These are phyloP conservation scores for Aspergillus ustus DNA, from an alignment of 2,329 filamentous ascomycete species.

Conservation along the genomic window DNA sequence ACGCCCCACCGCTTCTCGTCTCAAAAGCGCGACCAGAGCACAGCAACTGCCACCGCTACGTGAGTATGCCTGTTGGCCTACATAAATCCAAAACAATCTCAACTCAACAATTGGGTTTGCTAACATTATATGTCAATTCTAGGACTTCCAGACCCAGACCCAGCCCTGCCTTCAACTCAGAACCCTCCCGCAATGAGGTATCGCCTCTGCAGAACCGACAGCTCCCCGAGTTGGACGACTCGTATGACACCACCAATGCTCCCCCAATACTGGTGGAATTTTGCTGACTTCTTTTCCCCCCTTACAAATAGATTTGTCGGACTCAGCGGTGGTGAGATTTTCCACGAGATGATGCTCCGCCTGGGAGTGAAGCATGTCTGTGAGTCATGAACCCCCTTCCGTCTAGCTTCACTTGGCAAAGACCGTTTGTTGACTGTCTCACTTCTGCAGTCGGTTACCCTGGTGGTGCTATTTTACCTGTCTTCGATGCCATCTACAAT, in stretches of 20 bases:
- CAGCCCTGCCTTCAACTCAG: slow-evolving; percentile 63
- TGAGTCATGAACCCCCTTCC: slow-evolving; percentile 56
- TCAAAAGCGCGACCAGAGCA: slow-evolving; percentile 53
- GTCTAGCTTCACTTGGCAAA: neutral
- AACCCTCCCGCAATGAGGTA: slow-evolving; percentile 63
- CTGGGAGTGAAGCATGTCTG: slow-evolving; percentile 92
- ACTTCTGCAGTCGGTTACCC: slow-evolving; percentile 74
- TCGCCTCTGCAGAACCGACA: slow-evolving; percentile 68
- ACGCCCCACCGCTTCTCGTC: slow-evolving; percentile 51
- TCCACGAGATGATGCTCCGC: slow-evolving; percentile 98
- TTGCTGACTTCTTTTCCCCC: slow-evolving; percentile 16
- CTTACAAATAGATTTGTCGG: slow-evolving; percentile 73
- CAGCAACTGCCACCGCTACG: slow-evolving; percentile 56
- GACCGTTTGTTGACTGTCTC: slow-evolving; percentile 10
- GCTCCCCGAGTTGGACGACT: slow-evolving; percentile 74
- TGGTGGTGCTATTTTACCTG: slow-evolving; percentile 93
- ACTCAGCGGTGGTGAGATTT: slow-evolving; percentile 93
- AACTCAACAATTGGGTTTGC: slow-evolving; percentile 7
- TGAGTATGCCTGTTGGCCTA: slow-evolving; percentile 47
- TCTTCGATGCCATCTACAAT: slow-evolving; percentile 99
- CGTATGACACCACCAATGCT: slow-evolving; percentile 59
- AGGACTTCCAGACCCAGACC: slow-evolving; percentile 65
- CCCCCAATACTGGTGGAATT: neutral
- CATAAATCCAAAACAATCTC: neutral
- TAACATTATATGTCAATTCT: slow-evolving; percentile 21